These are phyloP conservation scores for Aspergillus clavatus DNA, from an alignment of 2,329 filamentous ascomycete genomes.

Conservation along the genomic window DNA sequence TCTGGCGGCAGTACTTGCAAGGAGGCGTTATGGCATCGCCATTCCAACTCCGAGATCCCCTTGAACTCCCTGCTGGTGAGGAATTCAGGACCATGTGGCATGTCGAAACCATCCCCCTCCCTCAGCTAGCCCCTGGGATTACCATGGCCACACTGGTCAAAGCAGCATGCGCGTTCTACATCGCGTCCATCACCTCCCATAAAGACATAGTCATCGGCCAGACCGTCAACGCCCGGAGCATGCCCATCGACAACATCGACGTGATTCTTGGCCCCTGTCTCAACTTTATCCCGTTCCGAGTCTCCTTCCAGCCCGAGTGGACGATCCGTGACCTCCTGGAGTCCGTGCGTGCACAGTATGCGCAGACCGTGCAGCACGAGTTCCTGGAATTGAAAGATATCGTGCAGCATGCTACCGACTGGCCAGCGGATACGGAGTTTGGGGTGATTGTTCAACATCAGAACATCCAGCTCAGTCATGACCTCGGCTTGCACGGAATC, in stretches of 20 bases:
- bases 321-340: neutral
- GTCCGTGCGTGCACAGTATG: neutral
- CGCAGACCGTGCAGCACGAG: neutral
- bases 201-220: neutral
- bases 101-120: neutral
- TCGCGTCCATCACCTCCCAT: neutral
- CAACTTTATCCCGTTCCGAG: neutral
- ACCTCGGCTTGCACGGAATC: neutral
- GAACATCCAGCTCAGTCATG: neutral
- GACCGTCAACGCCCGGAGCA: neutral
- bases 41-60: neutral
- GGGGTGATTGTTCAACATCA: neutral
- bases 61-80: neutral
- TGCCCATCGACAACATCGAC: neutral
- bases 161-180: neutral
- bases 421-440: neutral
- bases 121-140: neutral
- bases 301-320: neutral
- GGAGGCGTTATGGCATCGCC: neutral
- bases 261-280: neutral
- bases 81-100: neutral
- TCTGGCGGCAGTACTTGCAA: neutral
- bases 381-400: neutral
- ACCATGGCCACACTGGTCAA: neutral
- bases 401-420: neutral